Base-by-base conservation (phyloP, 768 basidiomycete species). In the Tubosaeta sp. region DNA sequence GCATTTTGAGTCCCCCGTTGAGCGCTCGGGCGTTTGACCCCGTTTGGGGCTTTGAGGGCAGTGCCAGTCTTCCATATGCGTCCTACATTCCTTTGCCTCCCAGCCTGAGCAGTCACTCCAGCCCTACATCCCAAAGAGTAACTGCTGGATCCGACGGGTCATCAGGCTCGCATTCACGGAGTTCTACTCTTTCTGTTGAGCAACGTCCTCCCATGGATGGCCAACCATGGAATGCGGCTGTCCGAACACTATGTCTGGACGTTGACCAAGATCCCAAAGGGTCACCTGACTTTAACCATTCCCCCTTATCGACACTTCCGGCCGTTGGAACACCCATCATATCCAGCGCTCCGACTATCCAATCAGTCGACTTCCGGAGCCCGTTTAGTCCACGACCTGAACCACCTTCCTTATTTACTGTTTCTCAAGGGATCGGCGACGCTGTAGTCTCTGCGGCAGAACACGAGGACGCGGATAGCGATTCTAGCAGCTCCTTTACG, bases 341-440 rank as follows among this genome's bases (percentile, higher is more conserved):
- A 38, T 59, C 62, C 12, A 43, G 48, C 29, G 26, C 52, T 3
- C 54, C 50, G 48, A 53, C 55, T 6, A 49, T 55, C 27, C 52
- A 32, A 35, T 58, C 64, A 0, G 49, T 33, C 16, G 54, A 63
- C 43, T 46, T 52, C 12, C 55, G 53, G 8, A 61, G 59, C 35
- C 69, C 61, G 5, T 70, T 70, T 46, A 69, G 67, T 29, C 67
- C 67, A 13, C 65, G 67, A 10, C 61, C 60, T 26, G 67, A 65
- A 35, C 50, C 54, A 14, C 47, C 59, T 12, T 12, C 55, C 1
- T 38, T 60, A 31, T 57, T 61, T 27, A 51, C 64, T 6, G 42
- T 70, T 27, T 49, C 63, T 46, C 63, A 63, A 32, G 53, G 50
- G 31, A 46, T 61, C 6, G 41, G 29, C 27, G 38, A n/a, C 14